These are phyloP conservation scores for Asclepias syriaca DNA, from an alignment of 257 asterid genomes.

Conservation along the genomic window DNA sequence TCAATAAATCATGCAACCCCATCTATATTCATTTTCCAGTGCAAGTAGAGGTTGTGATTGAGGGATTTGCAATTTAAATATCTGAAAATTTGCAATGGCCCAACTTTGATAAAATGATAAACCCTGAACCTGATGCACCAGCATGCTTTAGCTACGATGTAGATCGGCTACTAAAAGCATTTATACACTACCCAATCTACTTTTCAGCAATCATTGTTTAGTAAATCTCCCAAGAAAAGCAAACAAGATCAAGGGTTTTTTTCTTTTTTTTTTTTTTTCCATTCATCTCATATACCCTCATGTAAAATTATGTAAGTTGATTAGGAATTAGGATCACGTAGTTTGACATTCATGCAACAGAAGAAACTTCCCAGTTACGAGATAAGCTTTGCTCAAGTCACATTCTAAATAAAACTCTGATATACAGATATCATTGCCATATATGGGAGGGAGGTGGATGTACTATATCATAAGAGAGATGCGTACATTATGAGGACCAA, in stretches of 20 bases:
- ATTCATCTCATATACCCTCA: background rate
- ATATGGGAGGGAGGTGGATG: background rate
- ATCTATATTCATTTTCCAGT: background rate
- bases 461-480: background rate
- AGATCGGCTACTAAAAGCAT: background rate
- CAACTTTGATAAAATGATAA: background rate
- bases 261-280: background rate
- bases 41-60: background rate
- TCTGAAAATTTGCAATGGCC: background rate
- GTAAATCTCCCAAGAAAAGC: background rate
- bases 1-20: background rate
- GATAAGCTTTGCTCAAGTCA: background rate
- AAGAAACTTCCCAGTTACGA: background rate
- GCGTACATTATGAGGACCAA: slow-evolving; percentile 78
- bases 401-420: background rate
- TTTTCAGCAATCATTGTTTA: background rate
- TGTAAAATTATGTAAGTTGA: background rate
- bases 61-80: background rate
- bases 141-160: background rate
- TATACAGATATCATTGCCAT: background rate
- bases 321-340: background rate
- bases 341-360: background rate
- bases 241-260: background rate
- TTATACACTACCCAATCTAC: background rate
- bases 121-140: background rate